Conservation (phyloP, 768 basidiomycete species). For the Amanita jacksonii region DNA sequence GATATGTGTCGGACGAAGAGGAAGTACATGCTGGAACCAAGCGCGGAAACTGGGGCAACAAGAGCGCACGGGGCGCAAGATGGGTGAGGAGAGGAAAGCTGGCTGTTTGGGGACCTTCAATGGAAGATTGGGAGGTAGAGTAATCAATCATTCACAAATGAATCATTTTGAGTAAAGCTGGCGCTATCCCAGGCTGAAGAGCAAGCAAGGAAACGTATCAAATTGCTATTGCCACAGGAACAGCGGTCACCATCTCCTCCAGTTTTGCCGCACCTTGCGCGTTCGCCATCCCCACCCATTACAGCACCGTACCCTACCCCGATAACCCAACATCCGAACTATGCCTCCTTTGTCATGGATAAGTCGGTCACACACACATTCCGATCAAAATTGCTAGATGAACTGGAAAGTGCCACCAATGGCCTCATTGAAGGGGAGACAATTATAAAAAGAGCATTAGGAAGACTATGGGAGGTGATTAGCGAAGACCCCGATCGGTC, state of each 20-base stretch:
- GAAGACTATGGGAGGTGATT: constrained; percentile 74
- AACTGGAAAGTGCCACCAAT: constrained; percentile 75
- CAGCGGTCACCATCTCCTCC: constrained; percentile 66
- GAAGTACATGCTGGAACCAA: constrained; percentile 33
- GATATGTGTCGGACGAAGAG: constrained; percentile 59
- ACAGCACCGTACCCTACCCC: constrained; percentile 69
- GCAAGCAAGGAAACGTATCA: constrained; percentile 73
- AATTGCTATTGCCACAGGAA: constrained; percentile 50
- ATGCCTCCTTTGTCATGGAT: constrained; percentile 81
- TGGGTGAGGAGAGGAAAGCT: constrained; percentile 82
- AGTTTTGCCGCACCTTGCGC: constrained; percentile 63
- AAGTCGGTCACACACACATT: constrained; percentile 78
- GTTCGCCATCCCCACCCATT: constrained; percentile 69
- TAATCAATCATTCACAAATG: constrained; percentile 4
- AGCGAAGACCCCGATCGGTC: constrained; percentile 52
- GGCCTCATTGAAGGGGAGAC: constrained; percentile 80
- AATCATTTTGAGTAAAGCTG: constrained; percentile 8
- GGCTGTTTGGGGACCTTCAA: constrained; percentile 72
- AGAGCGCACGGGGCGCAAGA: constrained; percentile 62
- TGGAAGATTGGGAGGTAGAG: constrained; percentile 81
- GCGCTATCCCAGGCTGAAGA: constrained; percentile 59
- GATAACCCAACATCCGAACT: constrained; percentile 57
- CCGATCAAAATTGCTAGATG: constrained; percentile 67
- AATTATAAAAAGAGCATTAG: constrained; percentile 61
- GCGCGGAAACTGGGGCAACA: constrained; percentile 80